These are phyloP conservation scores for Lactuca sativa DNA, from an alignment of 129 eudicot species.

Conservation along the genomic window DNA sequence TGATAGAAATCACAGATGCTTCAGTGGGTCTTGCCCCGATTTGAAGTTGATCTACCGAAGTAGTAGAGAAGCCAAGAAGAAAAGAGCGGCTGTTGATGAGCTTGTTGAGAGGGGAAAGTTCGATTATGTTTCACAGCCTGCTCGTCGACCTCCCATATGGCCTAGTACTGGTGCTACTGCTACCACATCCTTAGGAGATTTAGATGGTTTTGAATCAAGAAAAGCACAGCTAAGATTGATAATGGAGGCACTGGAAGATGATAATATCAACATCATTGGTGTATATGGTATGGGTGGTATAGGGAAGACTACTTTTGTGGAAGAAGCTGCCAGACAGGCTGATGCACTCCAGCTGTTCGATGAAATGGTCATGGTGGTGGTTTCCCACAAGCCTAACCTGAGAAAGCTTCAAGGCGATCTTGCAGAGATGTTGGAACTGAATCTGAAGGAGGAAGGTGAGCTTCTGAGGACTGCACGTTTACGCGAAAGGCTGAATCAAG, in stretches of 20 bases:
- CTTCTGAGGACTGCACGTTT: constrained; percentile 37
- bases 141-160: constrained; percentile 34
- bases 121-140: constrained; percentile 32
- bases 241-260: constrained; percentile 44
- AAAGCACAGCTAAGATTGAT: constrained; percentile 23
- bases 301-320: constrained; percentile 51
- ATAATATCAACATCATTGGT: constrained; percentile 35
- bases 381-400: constrained; percentile 39
- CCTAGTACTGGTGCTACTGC: constrained; percentile 13
- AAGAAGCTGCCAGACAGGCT: constrained; percentile 31
- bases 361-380: constrained; percentile 40
- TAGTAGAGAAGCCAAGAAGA: constrained; percentile 43
- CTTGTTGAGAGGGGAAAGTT: constrained; percentile 30
- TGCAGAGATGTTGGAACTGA: constrained; percentile 39
- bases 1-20: constrained; percentile 25
- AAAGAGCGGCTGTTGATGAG: constrained; percentile 20
- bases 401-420: constrained; percentile 46
- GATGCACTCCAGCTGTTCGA: constrained; percentile 37
- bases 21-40: constrained; percentile 26
- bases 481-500: constrained; percentile 38
- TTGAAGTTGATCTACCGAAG: constrained; percentile 28
- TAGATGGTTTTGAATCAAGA: constrained; percentile 44
- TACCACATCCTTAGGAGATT: constrained; percentile 6
- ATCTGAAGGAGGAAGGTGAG: constrained; percentile 40
- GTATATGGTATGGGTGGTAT: constrained; percentile 49